Base-by-base conservation (phyloP, 177 flowering plant species). In the Tripterygium wilfordii region DNA sequence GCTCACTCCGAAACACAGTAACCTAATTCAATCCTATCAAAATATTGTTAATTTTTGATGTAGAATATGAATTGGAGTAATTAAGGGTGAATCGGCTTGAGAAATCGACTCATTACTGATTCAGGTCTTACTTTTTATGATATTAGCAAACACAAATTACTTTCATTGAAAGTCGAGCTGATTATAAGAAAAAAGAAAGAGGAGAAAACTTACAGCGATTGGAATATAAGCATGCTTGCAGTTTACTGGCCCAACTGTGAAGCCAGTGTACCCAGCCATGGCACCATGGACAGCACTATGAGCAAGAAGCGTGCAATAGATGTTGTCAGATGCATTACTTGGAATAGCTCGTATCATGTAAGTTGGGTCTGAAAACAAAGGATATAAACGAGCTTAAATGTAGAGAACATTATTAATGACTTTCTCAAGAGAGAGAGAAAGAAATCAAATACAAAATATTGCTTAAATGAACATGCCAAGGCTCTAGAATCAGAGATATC, bases 281-380 rank as follows among this genome's bases (percentile, higher is more conserved):
- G 78, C 78, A 29, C 78, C 78, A 41, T 73, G 78, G 24, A 73
- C 71, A 41, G 71, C 74, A 62, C 77, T 72, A 0, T 72, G 77
- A 36, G 77, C 77, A 50, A 72, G 71, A 42, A 72, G 74, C 27
- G 77, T 72, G 69, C 77, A 72, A 49, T 72, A 72, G 23, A 72
- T 39, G 38, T 72, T 72, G 62, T 72, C 77, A 25, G 74, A 72
- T 44, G 74, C 77, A 60, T 68, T 72, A 57, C 77, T 72, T 38
- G 77, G 77, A 38, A 72, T 54, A 26, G 77, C 77, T 43, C 77
- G 61, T 53, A 72, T 63, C 77, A 72, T 72, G 52, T 73, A 73
- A 12, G 74, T 73, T 29, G 78, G 78, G 55, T 73, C 78, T 69
- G 52, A n/a, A n/a, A n/a, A n/a, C 28, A 36, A 19, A 36, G 36